A percentile compares a stretch with the other conserved stretches of the same genome.
phyloP scores from a whole-genome alignment of 768 basidiomycete species.

The Leccinum fibrillosum region DNA sequence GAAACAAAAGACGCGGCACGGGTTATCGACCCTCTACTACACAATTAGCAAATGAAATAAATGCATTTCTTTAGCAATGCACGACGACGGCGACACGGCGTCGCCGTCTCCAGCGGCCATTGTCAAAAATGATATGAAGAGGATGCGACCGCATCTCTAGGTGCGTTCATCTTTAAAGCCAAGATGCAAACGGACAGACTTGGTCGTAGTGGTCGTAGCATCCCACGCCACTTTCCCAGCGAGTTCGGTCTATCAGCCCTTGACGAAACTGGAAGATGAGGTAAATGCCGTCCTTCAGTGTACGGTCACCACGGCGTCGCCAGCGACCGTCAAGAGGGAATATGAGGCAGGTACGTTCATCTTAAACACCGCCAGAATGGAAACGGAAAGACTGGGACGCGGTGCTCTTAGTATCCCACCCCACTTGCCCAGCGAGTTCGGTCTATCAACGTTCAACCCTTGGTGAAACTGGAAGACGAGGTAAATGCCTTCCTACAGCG shows the following conservation, averaged over 20 bases:
- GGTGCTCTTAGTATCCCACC: neutral
- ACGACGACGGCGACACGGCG: too few species aligned
- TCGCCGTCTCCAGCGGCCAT: too few species aligned
- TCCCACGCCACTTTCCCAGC: neutral
- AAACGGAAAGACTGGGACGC: neutral
- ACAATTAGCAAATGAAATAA: too few species aligned
- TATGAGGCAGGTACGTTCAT: too few species aligned
- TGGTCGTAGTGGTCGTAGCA: too few species aligned
- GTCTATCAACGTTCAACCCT: neutral
- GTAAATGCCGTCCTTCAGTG: constrained; percentile 2
- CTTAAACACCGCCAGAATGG: neutral
- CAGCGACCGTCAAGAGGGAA: neutral
- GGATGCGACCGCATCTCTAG: too few species aligned
- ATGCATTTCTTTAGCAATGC: too few species aligned
- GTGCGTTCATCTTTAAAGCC: too few species aligned
- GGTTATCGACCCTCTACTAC: too few species aligned
- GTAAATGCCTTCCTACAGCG: constrained; percentile 1
- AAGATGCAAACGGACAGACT: too few species aligned
- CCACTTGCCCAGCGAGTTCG: neutral
- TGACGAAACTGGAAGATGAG: neutral
- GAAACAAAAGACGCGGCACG: too few species aligned
- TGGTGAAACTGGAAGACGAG: neutral
- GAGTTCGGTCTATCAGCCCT: neutral
- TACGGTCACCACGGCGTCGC: neutral
- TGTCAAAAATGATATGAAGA: too few species aligned